These are phyloP conservation scores for Oenanthe javanica DNA, from an alignment of 140 eudicot genomes.

Conservation along the genomic window DNA sequence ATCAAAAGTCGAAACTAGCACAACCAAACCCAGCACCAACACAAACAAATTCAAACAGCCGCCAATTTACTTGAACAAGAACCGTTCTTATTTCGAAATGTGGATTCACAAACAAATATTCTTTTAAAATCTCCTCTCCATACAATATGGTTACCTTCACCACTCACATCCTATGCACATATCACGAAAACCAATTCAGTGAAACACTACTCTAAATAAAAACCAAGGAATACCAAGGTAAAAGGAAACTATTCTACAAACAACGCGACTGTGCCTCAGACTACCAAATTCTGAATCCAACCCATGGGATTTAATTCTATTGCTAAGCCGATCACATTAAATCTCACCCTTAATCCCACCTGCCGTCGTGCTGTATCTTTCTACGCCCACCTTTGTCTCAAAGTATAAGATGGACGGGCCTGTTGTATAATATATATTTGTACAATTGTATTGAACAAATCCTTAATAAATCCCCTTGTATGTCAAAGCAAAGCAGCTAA, in stretches of 20 bases:
- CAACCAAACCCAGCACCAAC: background rate
- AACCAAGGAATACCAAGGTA: constrained; percentile 2
- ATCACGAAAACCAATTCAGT: constrained; percentile 20
- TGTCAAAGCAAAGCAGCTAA: constrained; percentile 52
- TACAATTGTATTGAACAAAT: constrained; percentile 3
- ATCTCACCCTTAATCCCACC: constrained; percentile 19
- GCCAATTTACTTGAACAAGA: background rate
- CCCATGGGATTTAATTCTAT: constrained; percentile 19
- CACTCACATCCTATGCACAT: constrained; percentile 3
- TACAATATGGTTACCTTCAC: background rate
- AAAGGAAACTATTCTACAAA: constrained; percentile 9
- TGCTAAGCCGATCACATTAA: constrained; percentile 17
- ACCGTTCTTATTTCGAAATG: background rate
- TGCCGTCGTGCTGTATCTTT: constrained; percentile 27
- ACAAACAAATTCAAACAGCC: background rate
- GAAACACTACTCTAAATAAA: constrained; percentile 4
- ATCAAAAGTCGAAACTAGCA: background rate
- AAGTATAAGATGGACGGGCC: background rate
- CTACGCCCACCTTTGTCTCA: constrained; percentile 2
- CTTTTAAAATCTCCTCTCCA: background rate
- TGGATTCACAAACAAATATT: constrained; percentile 1
- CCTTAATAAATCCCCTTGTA: background rate
- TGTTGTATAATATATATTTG: constrained; percentile 20
- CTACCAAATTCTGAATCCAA: constrained; percentile 18
- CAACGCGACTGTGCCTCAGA: constrained; percentile 21